Evolutionary conservation across 768 basidiomycete genomes (phyloP), one percentile per base, ranked within the genome.

Genomic region (Hygrocybe punicea): DNA sequence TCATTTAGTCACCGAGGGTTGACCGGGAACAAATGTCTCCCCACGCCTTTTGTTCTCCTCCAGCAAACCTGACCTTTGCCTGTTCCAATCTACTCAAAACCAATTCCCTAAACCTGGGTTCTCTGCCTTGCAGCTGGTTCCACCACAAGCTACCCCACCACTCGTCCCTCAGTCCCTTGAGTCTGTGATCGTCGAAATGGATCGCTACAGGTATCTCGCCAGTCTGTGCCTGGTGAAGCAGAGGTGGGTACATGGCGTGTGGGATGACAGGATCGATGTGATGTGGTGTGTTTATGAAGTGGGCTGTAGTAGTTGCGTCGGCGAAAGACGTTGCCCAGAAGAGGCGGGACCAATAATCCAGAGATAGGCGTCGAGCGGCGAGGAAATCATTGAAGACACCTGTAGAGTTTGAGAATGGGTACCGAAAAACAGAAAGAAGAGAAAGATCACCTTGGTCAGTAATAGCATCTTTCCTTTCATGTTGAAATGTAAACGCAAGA

Each of bases 1-100:
- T n/a, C n/a, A n/a, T n/a, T 29, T 8, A 29, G 29, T 4, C 29
- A 29, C 29, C 29, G 4, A 81, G 70, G n/a, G 64, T 58, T 13
- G 71, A 57, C 0, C 62, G 47, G 9, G 62, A 58, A 68, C 73
- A 71, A 3, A 66, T 67, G 47, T 44, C 40, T 44, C 21, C 11
- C 40, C 40, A 44, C 16, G 10, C 4, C 21, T 44, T 21, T 21
- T 21, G 4, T 4, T 44, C 40, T n/a, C 21, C 40, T 21, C 40
- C 40, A n/a, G 40, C 40, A 44, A 44, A 44, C 11, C 40, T 44
- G 21, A 44, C 40, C 40, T n/a, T 21, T 44, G 21, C 40, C 16
- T 10, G 4, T 10, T 44, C 40, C 47, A 49, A 29, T 29, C 47
- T 19, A 19, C 25, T 19, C 34, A 9, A 16, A 8, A 52, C 51